phyloP scores from a whole-genome alignment of 345 rosid genomes.

The Durio zibethinus region DNA sequence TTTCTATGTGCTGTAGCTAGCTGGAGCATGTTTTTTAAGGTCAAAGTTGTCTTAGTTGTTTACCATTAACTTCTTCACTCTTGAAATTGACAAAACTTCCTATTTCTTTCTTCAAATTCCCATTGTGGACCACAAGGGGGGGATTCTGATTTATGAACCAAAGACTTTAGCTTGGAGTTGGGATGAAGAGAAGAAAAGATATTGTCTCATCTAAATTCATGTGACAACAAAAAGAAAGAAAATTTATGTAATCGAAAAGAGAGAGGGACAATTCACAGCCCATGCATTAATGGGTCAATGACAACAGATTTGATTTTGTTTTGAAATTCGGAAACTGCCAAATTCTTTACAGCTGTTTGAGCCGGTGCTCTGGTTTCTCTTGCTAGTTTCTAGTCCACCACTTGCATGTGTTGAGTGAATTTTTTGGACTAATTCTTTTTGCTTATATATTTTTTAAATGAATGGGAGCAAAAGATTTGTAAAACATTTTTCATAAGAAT shows the following conservation, averaged over 20 bases:
- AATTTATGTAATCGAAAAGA: background rate
- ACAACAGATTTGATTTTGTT: background rate
- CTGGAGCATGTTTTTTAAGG: background rate
- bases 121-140: background rate
- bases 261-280: background rate
- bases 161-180: background rate
- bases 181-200: background rate
- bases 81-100: background rate
- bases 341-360: background rate
- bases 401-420: background rate
- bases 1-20: background rate
- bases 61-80: background rate
- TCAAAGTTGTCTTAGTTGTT: conserved; percentile 23
- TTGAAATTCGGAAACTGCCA: background rate
- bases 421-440: too few species aligned
- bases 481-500: background rate
- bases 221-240: background rate
- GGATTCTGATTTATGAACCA: background rate
- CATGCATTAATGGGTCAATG: background rate
- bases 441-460: too few species aligned
- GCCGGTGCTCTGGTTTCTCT: background rate
- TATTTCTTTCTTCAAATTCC: background rate
- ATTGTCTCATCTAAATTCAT: background rate
- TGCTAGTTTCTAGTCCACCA: background rate
- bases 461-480: background rate